Evolutionary conservation across 2,329 filamentous ascomycete genomes (phyloP).

Genomic region (Byssochlamys sp.): DNA sequence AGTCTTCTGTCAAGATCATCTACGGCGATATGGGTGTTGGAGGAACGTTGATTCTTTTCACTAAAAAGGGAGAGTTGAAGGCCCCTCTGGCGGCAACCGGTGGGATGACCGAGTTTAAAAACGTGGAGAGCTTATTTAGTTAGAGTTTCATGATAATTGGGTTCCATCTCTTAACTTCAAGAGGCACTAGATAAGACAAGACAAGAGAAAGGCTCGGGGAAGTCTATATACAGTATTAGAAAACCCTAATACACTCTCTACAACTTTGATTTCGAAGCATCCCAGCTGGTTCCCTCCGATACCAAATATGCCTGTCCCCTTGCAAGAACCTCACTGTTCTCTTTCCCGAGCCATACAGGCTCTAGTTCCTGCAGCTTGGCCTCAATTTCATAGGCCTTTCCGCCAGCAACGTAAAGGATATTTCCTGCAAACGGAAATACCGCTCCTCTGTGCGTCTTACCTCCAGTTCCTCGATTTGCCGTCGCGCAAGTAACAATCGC

Average conservation of each 20-base stretch:
- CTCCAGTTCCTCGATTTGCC: constrained; percentile 9
- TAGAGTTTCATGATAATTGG: not conserved
- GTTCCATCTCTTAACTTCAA: not conserved
- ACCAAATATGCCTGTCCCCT: constrained; percentile 6
- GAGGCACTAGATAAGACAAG: not conserved
- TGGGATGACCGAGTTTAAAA: not conserved
- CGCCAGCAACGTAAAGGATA: constrained; percentile 14
- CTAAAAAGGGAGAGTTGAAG: not conserved
- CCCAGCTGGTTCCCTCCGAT: constrained; percentile 5
- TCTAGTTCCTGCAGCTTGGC: constrained; percentile 13
- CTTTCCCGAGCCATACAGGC: constrained; percentile 23
- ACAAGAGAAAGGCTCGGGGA: not conserved
- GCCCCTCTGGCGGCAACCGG: not conserved
- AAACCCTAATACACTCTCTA: not conserved
- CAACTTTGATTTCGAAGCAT: not conserved
- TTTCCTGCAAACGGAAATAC: constrained; percentile 14
- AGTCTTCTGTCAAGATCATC: not conserved
- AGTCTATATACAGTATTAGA: not conserved
- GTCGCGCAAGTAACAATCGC: constrained; percentile 13
- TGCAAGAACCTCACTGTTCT: constrained; percentile 14
- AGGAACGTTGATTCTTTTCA: not conserved
- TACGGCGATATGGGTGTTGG: not conserved
- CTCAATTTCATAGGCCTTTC: constrained; percentile 17
- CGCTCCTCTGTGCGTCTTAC: constrained; percentile 6
- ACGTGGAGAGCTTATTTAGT: not conserved